Conservation (phyloP, 345 rosid genomes). For the Iberis pinnata region DNA sequence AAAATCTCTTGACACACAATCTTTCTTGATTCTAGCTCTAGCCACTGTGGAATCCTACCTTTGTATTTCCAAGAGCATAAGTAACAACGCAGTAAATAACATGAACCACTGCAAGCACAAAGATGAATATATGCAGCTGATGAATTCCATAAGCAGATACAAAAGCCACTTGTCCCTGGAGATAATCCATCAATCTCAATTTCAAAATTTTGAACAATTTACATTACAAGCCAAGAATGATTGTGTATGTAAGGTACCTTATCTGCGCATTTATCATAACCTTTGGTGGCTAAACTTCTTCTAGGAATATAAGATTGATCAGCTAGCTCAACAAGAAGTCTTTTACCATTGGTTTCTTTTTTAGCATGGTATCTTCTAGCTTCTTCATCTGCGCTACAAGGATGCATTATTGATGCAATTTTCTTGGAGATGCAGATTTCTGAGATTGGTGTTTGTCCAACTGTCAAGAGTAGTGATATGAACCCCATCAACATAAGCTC, state of each 20-base stretch:
- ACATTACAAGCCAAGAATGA: not conserved
- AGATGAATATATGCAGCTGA: conserved; percentile 89
- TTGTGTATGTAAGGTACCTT: conserved; percentile 29
- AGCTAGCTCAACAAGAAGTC: conserved; percentile 41
- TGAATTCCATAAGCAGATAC: conserved; percentile 78
- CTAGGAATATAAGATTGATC: conserved; percentile 32
- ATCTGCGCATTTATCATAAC: conserved; percentile 41
- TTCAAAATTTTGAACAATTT: not conserved
- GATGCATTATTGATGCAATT: conserved; percentile 55
- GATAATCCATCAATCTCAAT: not conserved
- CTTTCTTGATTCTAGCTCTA: not conserved
- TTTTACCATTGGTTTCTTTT: conserved; percentile 4
- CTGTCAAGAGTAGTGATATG: conserved; percentile 58
- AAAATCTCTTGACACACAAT: not conserved
- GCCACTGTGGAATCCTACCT: conserved; percentile 41
- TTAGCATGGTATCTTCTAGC: not conserved
- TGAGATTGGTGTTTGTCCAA: conserved; percentile 47
- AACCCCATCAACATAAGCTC: conserved; percentile 79
- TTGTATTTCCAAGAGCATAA: conserved; percentile 60
- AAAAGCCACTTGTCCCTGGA: conserved; percentile 75
- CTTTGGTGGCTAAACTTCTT: conserved; percentile 40
- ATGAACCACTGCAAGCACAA: conserved; percentile 71
- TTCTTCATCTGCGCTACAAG: conserved; percentile 29
- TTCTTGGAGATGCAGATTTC: conserved; percentile 50
- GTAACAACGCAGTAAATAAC: conserved; percentile 68